Percentiles rank a stretch among this genome's conserved stretches.
phyloP scores from a whole-genome alignment of 1,284 basidiomycete species.

The Irpex sp. region DNA sequence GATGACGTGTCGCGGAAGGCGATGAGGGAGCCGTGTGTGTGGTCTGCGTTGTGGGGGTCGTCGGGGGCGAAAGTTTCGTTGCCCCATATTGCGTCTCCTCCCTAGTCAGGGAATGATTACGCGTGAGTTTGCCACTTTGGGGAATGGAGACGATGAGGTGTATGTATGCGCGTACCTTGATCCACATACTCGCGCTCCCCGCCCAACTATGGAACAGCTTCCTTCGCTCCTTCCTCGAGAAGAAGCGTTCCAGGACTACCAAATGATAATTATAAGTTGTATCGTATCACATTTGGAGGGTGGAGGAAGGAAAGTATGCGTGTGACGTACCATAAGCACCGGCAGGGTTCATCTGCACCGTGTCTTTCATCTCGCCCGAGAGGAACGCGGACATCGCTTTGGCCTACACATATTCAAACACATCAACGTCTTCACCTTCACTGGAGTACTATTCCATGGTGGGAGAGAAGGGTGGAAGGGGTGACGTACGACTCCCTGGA shows the following conservation, averaged over 20 bases:
- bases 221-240: slow-evolving; percentile 86
- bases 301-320: no score
- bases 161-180: slow-evolving; percentile 59
- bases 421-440: not conserved
- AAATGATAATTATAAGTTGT: not conserved
- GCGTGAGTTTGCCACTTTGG: no score
- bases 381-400: slow-evolving; percentile 97
- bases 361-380: slow-evolving; percentile 93
- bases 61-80: slow-evolving; percentile 71
- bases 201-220: slow-evolving; percentile 94
- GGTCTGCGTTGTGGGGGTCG: slow-evolving; percentile 55
- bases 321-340: slow-evolving; percentile 63
- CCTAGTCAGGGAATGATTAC: slow-evolving; percentile 36
- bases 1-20: slow-evolving; percentile 53
- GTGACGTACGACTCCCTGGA: slow-evolving; percentile 61
- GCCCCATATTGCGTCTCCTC: slow-evolving; percentile 91
- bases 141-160: no score
- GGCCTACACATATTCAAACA: no score
- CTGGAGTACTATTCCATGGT: not conserved
- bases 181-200: slow-evolving; percentile 90
- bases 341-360: slow-evolving; percentile 86
- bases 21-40: slow-evolving; percentile 80
- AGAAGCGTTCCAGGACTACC: slow-evolving; percentile 78
- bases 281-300: not conserved
- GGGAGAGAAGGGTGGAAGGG: not conserved